These are phyloP conservation scores for Candida tetrigidarum DNA, from an alignment of 1,139 yeast genomes.

Conservation along the genomic window DNA sequence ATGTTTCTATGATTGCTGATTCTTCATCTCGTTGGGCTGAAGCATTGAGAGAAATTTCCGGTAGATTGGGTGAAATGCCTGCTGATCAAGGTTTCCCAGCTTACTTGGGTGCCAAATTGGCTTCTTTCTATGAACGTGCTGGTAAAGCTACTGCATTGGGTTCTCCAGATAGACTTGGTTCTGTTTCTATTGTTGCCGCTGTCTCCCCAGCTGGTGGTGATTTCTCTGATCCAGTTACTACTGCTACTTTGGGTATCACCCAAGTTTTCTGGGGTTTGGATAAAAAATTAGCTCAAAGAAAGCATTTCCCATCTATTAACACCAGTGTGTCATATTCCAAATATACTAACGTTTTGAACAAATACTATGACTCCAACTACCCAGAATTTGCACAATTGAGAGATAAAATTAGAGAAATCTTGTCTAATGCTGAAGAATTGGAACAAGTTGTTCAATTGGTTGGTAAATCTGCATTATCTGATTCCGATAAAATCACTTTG, in stretches of 20 bases:
- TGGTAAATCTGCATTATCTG: constrained; percentile 97
- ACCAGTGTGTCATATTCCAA: constrained; percentile 96
- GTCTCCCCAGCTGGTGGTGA: constrained; percentile 99
- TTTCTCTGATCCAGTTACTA: constrained; percentile 99
- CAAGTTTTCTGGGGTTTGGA: constrained; percentile 99
- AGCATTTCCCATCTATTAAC: constrained; percentile 99
- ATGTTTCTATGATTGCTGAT: constrained; percentile 99
- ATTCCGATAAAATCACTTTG: constrained; percentile 92
- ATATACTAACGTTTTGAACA: constrained; percentile 85
- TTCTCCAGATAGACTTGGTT: constrained; percentile 94
- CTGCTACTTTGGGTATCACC: constrained; percentile 96
- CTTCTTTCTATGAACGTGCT: constrained; percentile 99
- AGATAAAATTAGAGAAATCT: constrained; percentile 89
- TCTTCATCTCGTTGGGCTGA: constrained; percentile 99
- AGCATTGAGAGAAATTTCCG: constrained; percentile 99
- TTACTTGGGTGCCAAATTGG: constrained; percentile 96
- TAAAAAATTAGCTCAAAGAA: constrained; percentile 98
- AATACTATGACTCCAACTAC: constrained; percentile 82
- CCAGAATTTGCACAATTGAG: constrained; percentile 93
- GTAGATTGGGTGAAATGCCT: constrained; percentile 99
- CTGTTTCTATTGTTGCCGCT: constrained; percentile 99
- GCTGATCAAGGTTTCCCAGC: constrained; percentile 99
- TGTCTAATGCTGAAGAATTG: constrained; percentile 96
- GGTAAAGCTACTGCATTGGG: constrained; percentile 97
- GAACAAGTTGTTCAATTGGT: constrained; percentile 99